Evolutionary conservation across 2,329 filamentous ascomycete genomes (phyloP), one percentile per base, ranked within the genome.

Genomic region (Microsporum ferrugineum): DNA sequence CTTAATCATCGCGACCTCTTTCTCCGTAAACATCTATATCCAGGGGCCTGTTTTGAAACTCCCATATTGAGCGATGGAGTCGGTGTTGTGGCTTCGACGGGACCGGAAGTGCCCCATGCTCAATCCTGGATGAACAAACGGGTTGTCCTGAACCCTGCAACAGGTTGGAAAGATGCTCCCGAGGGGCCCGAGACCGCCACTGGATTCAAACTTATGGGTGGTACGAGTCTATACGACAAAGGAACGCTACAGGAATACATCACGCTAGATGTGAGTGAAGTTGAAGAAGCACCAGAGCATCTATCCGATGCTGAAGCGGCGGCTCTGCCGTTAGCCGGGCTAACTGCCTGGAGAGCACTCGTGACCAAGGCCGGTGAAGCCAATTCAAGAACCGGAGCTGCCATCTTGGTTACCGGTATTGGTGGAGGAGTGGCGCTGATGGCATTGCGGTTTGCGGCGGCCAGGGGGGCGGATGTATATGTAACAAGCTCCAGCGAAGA

Each of bases 1-100:
- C 84, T 97, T 58, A 97, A 97, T 78, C 94, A 97, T 78, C 88
- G 91, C 68, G 94, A 97, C 74, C 84, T 95, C 67, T 97, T 96
- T 78, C 88, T 95, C 75, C 88, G 92, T 60, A 91, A 94, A 73
- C 87, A 91, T 70, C 84, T 95, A 45, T 97, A 97, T 78, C 92
- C 92, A 0, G 87, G 84, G 67, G 87, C 90, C 59, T 87, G 88
- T 10, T 95, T 95, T 73, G 81, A 83, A 63, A 79, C 85, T 4
- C 89, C 92, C 0, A 77, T 97, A 47, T 82, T 95, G 31, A 85
- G 91, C 63, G 92, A 97, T 71, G 92, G 89, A 65, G 86, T 82
- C 67, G 92, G 91, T 60, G 77, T 82, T 61, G 89, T 97, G 2
- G 80, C 86, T 34, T 77, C 79, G 3, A 76, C 84, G 2, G 89